Conservation (phyloP, 768 basidiomycete genomes). For the Phanerochaete sordida region DNA sequence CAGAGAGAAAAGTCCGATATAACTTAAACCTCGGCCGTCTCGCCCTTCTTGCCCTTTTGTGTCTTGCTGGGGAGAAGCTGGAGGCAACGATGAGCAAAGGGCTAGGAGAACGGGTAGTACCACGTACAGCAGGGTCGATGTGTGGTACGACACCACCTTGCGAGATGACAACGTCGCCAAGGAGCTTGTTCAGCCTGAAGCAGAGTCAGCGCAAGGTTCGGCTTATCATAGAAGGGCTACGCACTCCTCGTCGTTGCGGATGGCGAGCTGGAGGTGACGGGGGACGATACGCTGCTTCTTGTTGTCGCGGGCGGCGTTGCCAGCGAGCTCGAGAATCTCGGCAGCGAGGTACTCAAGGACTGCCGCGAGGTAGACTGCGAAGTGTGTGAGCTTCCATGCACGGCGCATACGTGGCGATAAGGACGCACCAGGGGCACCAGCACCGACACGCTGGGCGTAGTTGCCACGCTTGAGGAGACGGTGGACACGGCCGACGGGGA, state of each 20-base stretch:
- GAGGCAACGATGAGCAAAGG: background rate
- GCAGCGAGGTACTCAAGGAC: constrained; percentile 92
- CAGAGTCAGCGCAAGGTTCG: background rate
- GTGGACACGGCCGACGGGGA: constrained; percentile 92
- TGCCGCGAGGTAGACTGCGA: constrained; percentile 79
- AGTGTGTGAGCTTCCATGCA: background rate
- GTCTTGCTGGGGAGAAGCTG: constrained; percentile 44
- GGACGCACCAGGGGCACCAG: constrained; percentile 73
- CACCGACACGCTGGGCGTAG: constrained; percentile 85
- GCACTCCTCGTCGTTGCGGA: constrained; percentile 87
- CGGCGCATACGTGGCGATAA: background rate
- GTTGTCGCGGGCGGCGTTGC: constrained; percentile 79
- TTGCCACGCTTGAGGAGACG: constrained; percentile 86
- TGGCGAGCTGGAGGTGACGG: constrained; percentile 88
- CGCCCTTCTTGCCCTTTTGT: constrained; percentile 38
- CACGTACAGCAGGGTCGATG: constrained; percentile 46
- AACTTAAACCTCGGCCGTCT: constrained; percentile 45
- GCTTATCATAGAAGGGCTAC: constrained; percentile 14
- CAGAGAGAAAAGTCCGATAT: background rate
- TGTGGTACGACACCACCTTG: constrained; percentile 85
- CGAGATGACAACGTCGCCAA: constrained; percentile 84
- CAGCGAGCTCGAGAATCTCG: constrained; percentile 90
- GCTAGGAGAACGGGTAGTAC: background rate
- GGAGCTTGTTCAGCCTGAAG: constrained; percentile 67
- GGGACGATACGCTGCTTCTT: constrained; percentile 95